Evolutionary conservation across 352 stramenopile species (phyloP), one percentile per base, ranked within the genome.

Genomic region (Plasmopara muralis): DNA sequence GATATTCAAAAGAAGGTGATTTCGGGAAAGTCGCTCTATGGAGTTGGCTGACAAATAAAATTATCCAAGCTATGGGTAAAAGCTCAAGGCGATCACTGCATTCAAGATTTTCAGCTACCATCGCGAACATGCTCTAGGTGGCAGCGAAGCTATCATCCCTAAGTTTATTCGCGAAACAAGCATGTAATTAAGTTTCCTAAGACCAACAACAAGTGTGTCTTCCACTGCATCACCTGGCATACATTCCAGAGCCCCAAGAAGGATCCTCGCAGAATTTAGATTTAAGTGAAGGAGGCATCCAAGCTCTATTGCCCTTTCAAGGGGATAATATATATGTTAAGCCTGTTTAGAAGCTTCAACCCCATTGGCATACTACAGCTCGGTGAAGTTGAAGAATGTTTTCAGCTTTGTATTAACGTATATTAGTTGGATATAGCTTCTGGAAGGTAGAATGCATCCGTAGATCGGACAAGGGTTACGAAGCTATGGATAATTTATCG

Each of bases 71-170:
- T 63, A 41, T 15, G 41, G 48, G 1, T 53, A 56, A 39, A 18
- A 46, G 46, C 42, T 55, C 25, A 69, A 55, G 46, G 35, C 38
- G n/a, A 62, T 58, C 33, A 55, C 45, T 41, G 43, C 28, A 7
- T 62, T 59, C 35, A 55, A 62, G 42, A 45, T 62, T 35, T 46
- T 55, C 18, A 31, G 63, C 2, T 56, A 57, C 28, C 41, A 60
- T 20, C 60, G 53, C 25, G 41, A 57, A 28, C 54, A 68, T 34
- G 45, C 39, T 7, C 15, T 68, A 0, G 54, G 60, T 6, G 54
- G 57, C 46, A 57, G 18, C 25, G 39, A 13, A 45, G 30, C 6
- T 53, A 35, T 25, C 9, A 9, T 9, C 30, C 30, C 30, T n/a
- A 34, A 34, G 5, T 9, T 34, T 34, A 34, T 34, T 34, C 30